These are phyloP conservation scores for Lentinula lateritia DNA, from an alignment of 768 basidiomycete genomes.

Conservation along the genomic window DNA sequence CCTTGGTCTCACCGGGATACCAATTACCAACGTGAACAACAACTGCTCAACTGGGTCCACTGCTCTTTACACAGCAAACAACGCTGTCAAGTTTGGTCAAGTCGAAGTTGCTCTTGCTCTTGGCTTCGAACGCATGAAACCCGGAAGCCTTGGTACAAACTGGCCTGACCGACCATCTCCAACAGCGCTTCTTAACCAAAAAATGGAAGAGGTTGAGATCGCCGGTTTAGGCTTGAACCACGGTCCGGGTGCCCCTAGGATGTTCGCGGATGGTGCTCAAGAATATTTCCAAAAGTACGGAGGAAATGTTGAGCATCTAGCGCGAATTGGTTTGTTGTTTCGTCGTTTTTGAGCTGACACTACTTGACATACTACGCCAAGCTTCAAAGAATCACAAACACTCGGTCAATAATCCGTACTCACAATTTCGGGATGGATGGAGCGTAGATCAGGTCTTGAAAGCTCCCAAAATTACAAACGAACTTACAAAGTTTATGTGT, in stretches of 20 bases:
- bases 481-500: conserved; percentile 82
- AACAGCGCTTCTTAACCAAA: conserved; percentile 35
- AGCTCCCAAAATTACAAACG: conserved; percentile 63
- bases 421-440: conserved; percentile 81
- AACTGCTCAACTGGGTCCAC: conserved; percentile 82
- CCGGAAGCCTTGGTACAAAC: conserved; percentile 64
- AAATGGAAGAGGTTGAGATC: conserved; percentile 43
- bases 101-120: conserved; percentile 75
- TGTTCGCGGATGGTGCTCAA: conserved; percentile 70
- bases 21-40: conserved; percentile 84
- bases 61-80: conserved; percentile 71
- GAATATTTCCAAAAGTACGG: conserved; percentile 79
- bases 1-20: conserved; percentile 79
- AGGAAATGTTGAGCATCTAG: conserved; percentile 59
- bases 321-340: conserved; percentile 59
- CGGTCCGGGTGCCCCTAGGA: conserved; percentile 65
- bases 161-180: conserved; percentile 55
- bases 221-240: conserved; percentile 51
- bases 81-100: conserved; percentile 61
- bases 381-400: conserved; percentile 84
- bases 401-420: conserved; percentile 78
- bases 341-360: not conserved
- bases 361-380: conserved; percentile 15
- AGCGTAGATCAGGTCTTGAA: conserved; percentile 62
- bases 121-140: conserved; percentile 83